Base-by-base conservation (phyloP, 2,329 filamentous ascomycete species). In the Fusarium liriodendri region DNA sequence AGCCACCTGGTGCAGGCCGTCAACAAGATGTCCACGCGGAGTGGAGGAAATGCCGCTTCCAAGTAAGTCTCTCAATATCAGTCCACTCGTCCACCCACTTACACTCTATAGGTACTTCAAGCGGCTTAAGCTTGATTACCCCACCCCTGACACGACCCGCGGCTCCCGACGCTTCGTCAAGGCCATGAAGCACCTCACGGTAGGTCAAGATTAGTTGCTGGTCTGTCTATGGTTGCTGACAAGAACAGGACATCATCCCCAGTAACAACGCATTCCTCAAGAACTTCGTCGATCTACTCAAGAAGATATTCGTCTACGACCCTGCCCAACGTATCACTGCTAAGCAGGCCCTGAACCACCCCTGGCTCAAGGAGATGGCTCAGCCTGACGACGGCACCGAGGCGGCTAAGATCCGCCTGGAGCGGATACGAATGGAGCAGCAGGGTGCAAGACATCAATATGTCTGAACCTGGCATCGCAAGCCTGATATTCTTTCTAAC, bases 271-370 rank as follows among this genome's bases (percentile, higher is more conserved):
- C 84, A 14, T 93, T 93, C 81, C 84, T 91, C 66, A 86, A 85
- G 69, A 88, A 90, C 70, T 93, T 93, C 76, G 82, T 92, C 57
- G 90, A 93, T 79, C 84, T 93, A 11, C 82, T 93, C 9, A 86
- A 87, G 76, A 91, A 89, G 80, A 93, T 93, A 58, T 93, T 93
- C 75, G 87, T 92, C 35, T 93, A 93, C 79, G 91, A 93, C 67
- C 90, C 91, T 13, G 83, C 84, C 6, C 87, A 90, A 66, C 89
- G 91, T 54, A 93, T 93, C 71, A 92, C 90, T 5, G 91, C 91
- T 25, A 90, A 92, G 72, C 84, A 92, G 76, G 91, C 91, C 2
- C 82, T 93, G 50, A 87, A 91, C 64, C 91, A 93, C 72, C 89
- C 89, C 4, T 93, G 91, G 91, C 93, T 93, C 81, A 89, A 89